phyloP scores from a whole-genome alignment of 2,329 filamentous ascomycete species.

The Teratosphaeria gauchensis region DNA sequence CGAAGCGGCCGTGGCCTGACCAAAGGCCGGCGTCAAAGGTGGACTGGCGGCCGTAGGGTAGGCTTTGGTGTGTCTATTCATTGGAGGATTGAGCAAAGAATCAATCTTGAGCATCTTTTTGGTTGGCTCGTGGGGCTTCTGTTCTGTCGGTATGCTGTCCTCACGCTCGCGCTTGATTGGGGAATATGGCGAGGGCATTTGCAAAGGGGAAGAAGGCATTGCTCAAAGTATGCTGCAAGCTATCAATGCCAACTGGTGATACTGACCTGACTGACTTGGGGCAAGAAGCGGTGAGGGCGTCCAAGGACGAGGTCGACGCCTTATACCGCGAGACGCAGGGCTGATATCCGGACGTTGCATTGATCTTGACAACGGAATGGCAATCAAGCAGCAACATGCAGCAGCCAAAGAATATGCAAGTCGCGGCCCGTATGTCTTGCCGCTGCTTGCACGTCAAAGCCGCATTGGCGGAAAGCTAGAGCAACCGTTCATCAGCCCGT shows the following conservation, averaged over 20 bases:
- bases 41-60: slow-evolving; percentile 12
- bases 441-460: slow-evolving; percentile 10
- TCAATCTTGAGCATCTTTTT: slow-evolving; percentile 31
- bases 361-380: slow-evolving; percentile 6
- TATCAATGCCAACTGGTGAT: slow-evolving; percentile 2
- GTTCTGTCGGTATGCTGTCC: slow-evolving; percentile 10
- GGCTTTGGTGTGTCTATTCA: slow-evolving; percentile 6
- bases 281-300: slow-evolving; percentile 11
- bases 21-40: slow-evolving; percentile 19
- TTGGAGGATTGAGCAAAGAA: slow-evolving; percentile 31
- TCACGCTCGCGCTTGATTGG: slow-evolving; percentile 6
- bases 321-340: slow-evolving; percentile 17
- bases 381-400: slow-evolving; percentile 9
- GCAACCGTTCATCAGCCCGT: slow-evolving; percentile 7
- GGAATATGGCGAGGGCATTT: slow-evolving; percentile 12
- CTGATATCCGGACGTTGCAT: slow-evolving; percentile 7
- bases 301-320: slow-evolving; percentile 13
- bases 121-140: slow-evolving; percentile 8
- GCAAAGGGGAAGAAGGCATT: slow-evolving; percentile 14
- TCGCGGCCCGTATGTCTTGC: slow-evolving; percentile 17
- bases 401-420: slow-evolving; percentile 8
- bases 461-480: slow-evolving; percentile 7
- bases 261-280: neutral
- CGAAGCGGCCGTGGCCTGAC: slow-evolving; percentile 12
- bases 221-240: neutral